Evolutionary conservation across 495 filamentous ascomycete species (phyloP).

Genomic region (Hypoxylon intermedium): DNA sequence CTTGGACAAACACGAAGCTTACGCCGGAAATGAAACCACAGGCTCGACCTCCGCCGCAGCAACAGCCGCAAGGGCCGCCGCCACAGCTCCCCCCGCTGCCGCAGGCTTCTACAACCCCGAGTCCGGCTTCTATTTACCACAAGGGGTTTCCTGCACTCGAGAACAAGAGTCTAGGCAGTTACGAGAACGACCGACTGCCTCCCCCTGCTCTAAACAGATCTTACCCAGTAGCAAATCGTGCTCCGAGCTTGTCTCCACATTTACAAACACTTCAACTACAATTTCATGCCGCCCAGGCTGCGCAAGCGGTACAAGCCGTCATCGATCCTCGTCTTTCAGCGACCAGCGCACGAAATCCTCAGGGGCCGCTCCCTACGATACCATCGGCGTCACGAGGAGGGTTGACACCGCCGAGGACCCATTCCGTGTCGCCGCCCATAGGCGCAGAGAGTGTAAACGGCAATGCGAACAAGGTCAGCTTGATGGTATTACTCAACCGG

Average conservation of each 20-base stretch:
- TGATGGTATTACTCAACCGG: conserved; percentile 49
- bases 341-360: conserved; percentile 35
- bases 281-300: conserved; percentile 34
- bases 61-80: conserved; percentile 37
- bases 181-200: conserved; percentile 31
- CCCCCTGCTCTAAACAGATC: conserved; percentile 15
- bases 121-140: conserved; percentile 30
- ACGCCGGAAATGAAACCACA: conserved; percentile 33
- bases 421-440: conserved; percentile 45
- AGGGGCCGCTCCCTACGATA: conserved; percentile 43
- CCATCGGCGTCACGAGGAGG: conserved; percentile 23
- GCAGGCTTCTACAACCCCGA: conserved; percentile 31
- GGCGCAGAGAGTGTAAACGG: conserved; percentile 28
- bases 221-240: conserved; percentile 14
- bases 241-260: conserved; percentile 44
- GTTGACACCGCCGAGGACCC: conserved; percentile 40
- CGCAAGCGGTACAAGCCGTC: conserved; percentile 42
- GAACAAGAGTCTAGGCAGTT: conserved; percentile 8
- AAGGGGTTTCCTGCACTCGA: too few species aligned
- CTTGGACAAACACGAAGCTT: conserved; percentile 33
- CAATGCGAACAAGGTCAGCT: conserved; percentile 46
- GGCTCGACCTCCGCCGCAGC: conserved; percentile 30
- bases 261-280: conserved; percentile 50
- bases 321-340: conserved; percentile 45
- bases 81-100: conserved; percentile 32